phyloP scores from a whole-genome alignment of 192 early-diverging fungal genomes.

The Podila minutissima region DNA sequence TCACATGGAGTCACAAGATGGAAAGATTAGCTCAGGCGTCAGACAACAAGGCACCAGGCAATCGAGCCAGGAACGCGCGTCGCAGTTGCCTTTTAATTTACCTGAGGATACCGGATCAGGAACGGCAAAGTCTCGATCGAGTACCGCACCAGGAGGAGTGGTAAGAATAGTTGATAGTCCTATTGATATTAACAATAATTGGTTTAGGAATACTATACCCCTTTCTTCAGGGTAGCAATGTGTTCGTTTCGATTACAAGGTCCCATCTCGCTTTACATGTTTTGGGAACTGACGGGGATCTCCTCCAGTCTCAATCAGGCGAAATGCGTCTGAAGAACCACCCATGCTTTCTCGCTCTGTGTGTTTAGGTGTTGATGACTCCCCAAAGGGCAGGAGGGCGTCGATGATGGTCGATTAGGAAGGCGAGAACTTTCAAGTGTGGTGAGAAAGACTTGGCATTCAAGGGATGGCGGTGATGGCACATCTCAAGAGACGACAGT shows the following conservation, averaged over 20 bases:
- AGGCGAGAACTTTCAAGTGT: too few relatives aligned
- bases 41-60: too few relatives aligned
- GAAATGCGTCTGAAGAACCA: constrained; percentile 27
- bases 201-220: background rate
- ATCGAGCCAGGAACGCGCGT: background rate
- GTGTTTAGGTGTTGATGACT: too few relatives aligned
- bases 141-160: constrained; percentile 23
- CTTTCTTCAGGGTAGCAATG: too few relatives aligned
- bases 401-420: too few relatives aligned
- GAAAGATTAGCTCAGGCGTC: background rate
- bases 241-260: background rate
- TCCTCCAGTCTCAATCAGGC: constrained; percentile 42
- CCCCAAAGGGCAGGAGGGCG: too few relatives aligned
- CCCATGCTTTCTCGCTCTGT: background rate
- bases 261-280: constrained; percentile 4
- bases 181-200: background rate
- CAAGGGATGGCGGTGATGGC: too few relatives aligned
- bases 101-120: constrained; percentile 29
- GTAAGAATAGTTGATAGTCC: constrained; percentile 34
- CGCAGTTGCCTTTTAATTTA: background rate
- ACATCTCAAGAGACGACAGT: too few relatives aligned
- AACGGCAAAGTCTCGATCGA: constrained; percentile 19
- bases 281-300: constrained; percentile 28
- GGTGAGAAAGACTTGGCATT: too few relatives aligned
- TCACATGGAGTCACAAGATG: background rate